These are phyloP conservation scores for Xylaria curta DNA, from an alignment of 495 filamentous ascomycete genomes.

Conservation along the genomic window DNA sequence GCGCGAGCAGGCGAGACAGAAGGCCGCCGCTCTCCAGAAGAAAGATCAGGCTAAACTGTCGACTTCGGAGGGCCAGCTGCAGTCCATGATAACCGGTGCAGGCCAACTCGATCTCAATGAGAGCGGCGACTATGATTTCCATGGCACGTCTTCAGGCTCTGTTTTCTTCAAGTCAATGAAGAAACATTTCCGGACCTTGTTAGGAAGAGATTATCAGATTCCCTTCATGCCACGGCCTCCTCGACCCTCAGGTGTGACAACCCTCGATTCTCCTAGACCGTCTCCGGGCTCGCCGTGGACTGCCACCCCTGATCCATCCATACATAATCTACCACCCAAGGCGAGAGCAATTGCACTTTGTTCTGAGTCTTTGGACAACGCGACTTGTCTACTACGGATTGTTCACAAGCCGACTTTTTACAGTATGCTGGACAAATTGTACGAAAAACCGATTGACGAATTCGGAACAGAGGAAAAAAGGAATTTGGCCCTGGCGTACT, in stretches of 20 bases:
- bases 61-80: slow-evolving; percentile 72
- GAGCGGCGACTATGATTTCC: slow-evolving; percentile 90
- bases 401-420: slow-evolving; percentile 91
- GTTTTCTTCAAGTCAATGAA: slow-evolving; percentile 85
- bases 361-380: slow-evolving; percentile 80
- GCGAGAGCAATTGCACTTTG: slow-evolving; percentile 72
- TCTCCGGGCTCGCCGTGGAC: slow-evolving; percentile 61
- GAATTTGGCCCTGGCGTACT: slow-evolving; percentile 84
- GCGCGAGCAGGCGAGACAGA: slow-evolving; percentile 50
- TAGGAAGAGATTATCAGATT: slow-evolving; percentile 59
- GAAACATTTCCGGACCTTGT: slow-evolving; percentile 74
- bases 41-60: slow-evolving; percentile 47
- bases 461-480: slow-evolving; percentile 76
- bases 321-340: slow-evolving; percentile 73
- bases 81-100: slow-evolving; percentile 93
- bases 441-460: slow-evolving; percentile 71
- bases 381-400: slow-evolving; percentile 80
- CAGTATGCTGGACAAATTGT: slow-evolving; percentile 76
- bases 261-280: slow-evolving; percentile 76
- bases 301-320: slow-evolving; percentile 62
- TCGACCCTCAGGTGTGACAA: slow-evolving; percentile 45
- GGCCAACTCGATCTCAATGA: slow-evolving; percentile 92
- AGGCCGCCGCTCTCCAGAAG: slow-evolving; percentile 41
- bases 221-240: slow-evolving; percentile 56
- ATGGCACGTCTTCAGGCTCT: slow-evolving; percentile 89